These are phyloP conservation scores for Phytophthora nicotianae DNA, from an alignment of 352 stramenopile species.

Conservation along the genomic window DNA sequence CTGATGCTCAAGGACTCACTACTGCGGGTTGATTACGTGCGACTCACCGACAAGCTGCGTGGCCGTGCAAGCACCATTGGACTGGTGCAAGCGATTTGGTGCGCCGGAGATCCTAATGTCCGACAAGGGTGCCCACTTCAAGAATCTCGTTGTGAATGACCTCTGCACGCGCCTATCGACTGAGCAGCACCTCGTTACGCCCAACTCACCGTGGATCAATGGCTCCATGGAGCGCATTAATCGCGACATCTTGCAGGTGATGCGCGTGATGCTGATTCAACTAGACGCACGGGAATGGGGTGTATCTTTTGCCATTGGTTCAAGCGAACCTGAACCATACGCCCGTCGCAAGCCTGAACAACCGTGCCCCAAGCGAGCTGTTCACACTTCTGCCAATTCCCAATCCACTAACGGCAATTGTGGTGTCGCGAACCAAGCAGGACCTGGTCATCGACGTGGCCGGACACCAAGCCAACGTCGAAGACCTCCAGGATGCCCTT, in stretches of 20 bases:
- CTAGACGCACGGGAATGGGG: slow-evolving; percentile 3
- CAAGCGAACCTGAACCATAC: slow-evolving; percentile 11
- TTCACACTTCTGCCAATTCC: not conserved
- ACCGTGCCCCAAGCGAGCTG: slow-evolving; percentile 5
- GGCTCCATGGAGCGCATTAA: slow-evolving; percentile 1
- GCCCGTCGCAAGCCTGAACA: not conserved
- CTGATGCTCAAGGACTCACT: not conserved
- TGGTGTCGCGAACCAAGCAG: not conserved
- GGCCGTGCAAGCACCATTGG: not conserved
- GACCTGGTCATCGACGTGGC: not conserved
- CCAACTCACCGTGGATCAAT: slow-evolving; percentile 12
- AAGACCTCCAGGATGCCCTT: not conserved
- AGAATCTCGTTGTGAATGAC: slow-evolving; percentile 1
- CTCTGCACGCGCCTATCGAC: not conserved
- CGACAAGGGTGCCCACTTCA: slow-evolving; percentile 1
- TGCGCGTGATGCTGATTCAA: slow-evolving; percentile 2
- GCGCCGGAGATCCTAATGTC: not conserved
- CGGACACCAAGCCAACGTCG: not conserved
- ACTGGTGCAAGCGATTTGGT: slow-evolving; percentile 10
- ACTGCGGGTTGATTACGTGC: not conserved
- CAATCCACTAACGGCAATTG: not conserved
- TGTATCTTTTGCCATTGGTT: slow-evolving; percentile 7
- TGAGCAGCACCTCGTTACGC: not conserved
- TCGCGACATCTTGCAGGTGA: slow-evolving; percentile 1
- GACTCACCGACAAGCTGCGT: not conserved